Evolutionary conservation across 108 stramenopile genomes (phyloP).

Genomic region (Cyclotella atomus): DNA sequence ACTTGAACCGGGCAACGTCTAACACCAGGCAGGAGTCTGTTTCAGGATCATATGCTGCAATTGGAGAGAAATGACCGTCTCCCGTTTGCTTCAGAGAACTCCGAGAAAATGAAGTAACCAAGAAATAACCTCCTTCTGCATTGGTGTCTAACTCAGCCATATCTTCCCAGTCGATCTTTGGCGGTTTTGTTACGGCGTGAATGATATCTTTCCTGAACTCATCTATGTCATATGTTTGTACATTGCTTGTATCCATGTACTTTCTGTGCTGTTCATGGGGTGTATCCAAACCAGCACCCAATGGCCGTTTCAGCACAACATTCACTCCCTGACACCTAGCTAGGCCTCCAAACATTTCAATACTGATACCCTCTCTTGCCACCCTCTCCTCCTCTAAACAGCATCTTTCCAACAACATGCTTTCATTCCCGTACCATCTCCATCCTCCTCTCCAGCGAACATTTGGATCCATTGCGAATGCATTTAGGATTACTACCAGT

Average conservation of each 20-base stretch:
- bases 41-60: constrained; percentile 76
- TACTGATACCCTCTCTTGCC: constrained; percentile 65
- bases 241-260: background rate
- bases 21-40: constrained; percentile 61
- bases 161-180: constrained; percentile 19
- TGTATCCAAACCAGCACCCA: constrained; percentile 2
- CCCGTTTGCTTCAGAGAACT: constrained; percentile 87
- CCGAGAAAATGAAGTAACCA: constrained; percentile 80
- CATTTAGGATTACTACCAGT: constrained; percentile 91
- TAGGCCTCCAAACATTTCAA: constrained; percentile 72
- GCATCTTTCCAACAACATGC: constrained; percentile 81
- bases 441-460: constrained; percentile 95
- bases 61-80: constrained; percentile 93
- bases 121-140: constrained; percentile 33
- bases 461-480: constrained; percentile 89
- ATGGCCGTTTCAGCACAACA: constrained; percentile 62
- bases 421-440: constrained; percentile 93
- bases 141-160: constrained; percentile 28
- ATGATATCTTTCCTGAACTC: constrained; percentile 70
- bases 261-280: background rate
- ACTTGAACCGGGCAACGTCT: constrained; percentile 67
- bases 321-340: constrained; percentile 76
- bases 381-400: constrained; percentile 80
- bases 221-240: constrained; percentile 34
- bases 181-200: constrained; percentile 31